A percentile compares a stretch with the other conserved stretches of the same genome.
phyloP scores from a whole-genome alignment of 2,329 filamentous ascomycete genomes.

The Fusarium xyrophilum region DNA sequence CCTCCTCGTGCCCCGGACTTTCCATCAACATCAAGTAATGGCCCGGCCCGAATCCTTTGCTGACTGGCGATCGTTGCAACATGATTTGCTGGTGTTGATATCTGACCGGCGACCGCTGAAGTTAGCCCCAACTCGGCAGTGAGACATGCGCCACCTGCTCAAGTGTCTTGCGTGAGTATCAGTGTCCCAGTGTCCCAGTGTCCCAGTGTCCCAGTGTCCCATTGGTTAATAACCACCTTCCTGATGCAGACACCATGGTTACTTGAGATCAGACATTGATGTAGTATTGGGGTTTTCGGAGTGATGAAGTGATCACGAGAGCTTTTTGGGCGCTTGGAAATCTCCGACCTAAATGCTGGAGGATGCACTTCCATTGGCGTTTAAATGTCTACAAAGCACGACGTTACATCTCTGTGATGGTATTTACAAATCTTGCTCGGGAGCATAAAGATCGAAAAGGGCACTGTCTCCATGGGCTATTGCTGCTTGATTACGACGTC shows the following conservation, averaged over 20 bases:
- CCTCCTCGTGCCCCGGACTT: background rate
- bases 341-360: background rate
- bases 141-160: slow-evolving; percentile 19
- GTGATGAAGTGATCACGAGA: background rate
- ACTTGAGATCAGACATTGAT: background rate
- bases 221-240: slow-evolving; percentile 10
- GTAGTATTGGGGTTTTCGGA: background rate
- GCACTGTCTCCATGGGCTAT: too few relatives aligned
- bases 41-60: background rate
- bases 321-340: background rate
- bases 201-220: too few relatives aligned
- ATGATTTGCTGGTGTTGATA: background rate
- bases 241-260: background rate
- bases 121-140: background rate
- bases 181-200: too few relatives aligned
- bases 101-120: background rate
- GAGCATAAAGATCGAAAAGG: too few relatives aligned
- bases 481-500: background rate
- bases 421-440: background rate
- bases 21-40: background rate
- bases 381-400: background rate
- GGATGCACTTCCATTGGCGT: background rate
- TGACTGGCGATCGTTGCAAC: background rate
- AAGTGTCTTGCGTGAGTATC: slow-evolving; percentile 4
- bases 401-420: background rate